Conservation (phyloP, 2,329 filamentous ascomycete genomes). For the Zymoseptoria ardabiliae region DNA sequence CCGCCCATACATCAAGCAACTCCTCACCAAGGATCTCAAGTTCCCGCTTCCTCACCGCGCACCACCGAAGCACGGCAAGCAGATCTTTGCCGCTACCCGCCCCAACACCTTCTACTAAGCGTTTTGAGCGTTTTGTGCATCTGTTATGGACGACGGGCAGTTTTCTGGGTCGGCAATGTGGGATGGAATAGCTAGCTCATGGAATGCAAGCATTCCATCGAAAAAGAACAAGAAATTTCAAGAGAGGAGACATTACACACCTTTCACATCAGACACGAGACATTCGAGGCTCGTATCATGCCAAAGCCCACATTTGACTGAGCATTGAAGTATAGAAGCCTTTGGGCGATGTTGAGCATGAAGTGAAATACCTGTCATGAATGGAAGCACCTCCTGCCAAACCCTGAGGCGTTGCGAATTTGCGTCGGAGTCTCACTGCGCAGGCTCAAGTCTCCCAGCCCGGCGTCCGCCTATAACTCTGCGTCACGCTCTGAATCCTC, state of each 20-base stretch:
- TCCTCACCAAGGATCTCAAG: conserved; percentile 86
- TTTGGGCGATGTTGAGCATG: neutral
- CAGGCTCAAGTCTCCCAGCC: conserved; percentile 11
- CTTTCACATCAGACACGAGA: neutral
- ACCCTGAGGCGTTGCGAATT: neutral
- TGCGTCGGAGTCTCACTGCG: neutral
- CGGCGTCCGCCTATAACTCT: conserved; percentile 16
- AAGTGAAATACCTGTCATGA: neutral
- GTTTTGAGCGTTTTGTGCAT: conserved; percentile 29
- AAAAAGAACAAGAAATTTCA: neutral
- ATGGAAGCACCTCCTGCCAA: neutral
- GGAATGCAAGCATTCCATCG: neutral
- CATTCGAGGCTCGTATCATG: neutral
- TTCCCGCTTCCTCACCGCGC: conserved; percentile 98
- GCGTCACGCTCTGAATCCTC: conserved; percentile 17
- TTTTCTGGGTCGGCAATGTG: neutral
- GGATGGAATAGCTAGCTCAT: neutral
- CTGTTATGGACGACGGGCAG: conserved; percentile 10
- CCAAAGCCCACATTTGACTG: neutral
- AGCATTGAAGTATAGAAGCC: neutral
- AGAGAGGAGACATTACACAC: neutral
- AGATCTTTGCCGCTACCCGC: conserved; percentile 87
- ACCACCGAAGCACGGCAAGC: conserved; percentile 73
- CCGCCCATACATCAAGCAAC: conserved; percentile 99
- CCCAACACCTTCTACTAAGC: conserved; percentile 96